phyloP scores from a whole-genome alignment of 805 yeast species.

The Candida glaebosa region DNA sequence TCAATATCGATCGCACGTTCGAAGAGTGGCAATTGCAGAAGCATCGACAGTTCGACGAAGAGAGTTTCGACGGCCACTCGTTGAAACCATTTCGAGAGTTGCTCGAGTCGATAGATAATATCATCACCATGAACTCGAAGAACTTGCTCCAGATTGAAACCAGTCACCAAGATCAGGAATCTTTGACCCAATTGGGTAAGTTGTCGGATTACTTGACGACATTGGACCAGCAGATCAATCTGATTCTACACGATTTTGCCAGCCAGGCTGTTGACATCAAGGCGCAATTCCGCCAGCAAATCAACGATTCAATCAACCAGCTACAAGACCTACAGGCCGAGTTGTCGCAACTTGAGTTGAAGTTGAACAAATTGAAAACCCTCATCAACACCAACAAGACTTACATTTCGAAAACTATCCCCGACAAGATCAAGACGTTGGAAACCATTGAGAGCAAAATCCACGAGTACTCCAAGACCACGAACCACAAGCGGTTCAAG shows the following conservation, averaged over 20 bases:
- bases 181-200: conserved; percentile 12
- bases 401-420: conserved; percentile 22
- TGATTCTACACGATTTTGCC: conserved; percentile 17
- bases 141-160: background rate
- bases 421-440: conserved; percentile 26
- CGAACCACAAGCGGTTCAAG: conserved; percentile 25
- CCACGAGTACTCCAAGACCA: conserved; percentile 21
- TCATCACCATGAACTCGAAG: background rate
- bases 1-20: conserved; percentile 24
- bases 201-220: conserved; percentile 17
- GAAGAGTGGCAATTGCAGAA: conserved; percentile 10
- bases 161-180: background rate
- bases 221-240: conserved; percentile 16
- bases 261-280: conserved; percentile 15
- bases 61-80: conserved; percentile 2
- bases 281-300: conserved; percentile 20
- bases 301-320: conserved; percentile 24
- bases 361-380: conserved; percentile 21
- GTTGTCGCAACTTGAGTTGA: conserved; percentile 22
- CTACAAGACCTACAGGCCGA: conserved; percentile 25
- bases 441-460: conserved; percentile 29
- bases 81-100: conserved; percentile 5
- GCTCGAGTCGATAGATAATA: conserved; percentile 1
- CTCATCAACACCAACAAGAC: conserved; percentile 23
- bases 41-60: background rate